Evolutionary conservation across 345 rosid genomes (phyloP).

Genomic region (Lepidium aucheri): DNA sequence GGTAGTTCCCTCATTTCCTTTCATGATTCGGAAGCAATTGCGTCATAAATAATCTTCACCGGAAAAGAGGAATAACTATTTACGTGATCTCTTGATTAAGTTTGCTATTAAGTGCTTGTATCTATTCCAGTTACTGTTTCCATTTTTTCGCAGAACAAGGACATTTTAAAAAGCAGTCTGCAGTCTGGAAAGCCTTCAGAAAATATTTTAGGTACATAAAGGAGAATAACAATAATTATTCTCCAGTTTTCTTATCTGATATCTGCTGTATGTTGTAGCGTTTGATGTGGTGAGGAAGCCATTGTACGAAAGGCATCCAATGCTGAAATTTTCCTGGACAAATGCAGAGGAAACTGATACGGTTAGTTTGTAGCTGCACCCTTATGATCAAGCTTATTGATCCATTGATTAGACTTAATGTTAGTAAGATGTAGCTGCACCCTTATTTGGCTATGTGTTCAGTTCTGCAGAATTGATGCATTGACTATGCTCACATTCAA

Average conservation of each 20-base stretch:
- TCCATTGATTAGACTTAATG: background rate
- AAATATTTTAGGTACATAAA: conserved; percentile 54
- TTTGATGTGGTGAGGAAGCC: conserved; percentile 87
- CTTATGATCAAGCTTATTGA: background rate
- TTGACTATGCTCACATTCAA: background rate
- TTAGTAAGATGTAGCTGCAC: conserved; percentile 1
- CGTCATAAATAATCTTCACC: background rate
- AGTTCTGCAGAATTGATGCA: background rate
- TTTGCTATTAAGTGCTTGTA: background rate
- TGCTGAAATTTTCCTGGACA: conserved; percentile 90
- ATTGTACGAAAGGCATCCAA: conserved; percentile 88
- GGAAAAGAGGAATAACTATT: background rate
- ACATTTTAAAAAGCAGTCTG: conserved; percentile 48
- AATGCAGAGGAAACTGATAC: conserved; percentile 76
- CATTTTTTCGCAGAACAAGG: conserved; percentile 49
- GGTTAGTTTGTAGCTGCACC: conserved; percentile 37
- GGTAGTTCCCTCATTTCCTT: conserved; percentile 34
- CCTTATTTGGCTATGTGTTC: background rate
- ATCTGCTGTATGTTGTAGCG: conserved; percentile 42
- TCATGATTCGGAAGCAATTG: conserved; percentile 4
- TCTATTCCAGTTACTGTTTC: background rate
- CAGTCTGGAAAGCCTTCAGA: conserved; percentile 59
- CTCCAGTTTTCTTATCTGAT: conserved; percentile 13
- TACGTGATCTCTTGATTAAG: background rate
- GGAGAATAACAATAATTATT: background rate